Base-by-base conservation (phyloP, 345 rosid genomes). In the Pugionium dolabratum region DNA sequence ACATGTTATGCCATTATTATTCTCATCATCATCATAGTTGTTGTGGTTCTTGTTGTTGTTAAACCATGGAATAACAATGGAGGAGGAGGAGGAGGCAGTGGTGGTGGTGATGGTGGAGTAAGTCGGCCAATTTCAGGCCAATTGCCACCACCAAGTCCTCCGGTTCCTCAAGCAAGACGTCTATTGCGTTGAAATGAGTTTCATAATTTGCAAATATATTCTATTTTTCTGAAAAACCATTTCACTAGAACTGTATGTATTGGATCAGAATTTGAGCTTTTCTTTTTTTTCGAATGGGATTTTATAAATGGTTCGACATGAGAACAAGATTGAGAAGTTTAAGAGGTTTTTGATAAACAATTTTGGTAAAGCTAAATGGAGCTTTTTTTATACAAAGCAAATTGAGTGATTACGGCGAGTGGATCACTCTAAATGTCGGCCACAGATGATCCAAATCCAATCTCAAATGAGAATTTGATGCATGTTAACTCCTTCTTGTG, bases 391-490 rank as follows among this genome's bases (percentile, higher is more conserved):
- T 46, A 73, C 77, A 73, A 54, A 45, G 48, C 33, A 66, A 39
- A 37, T 59, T 62, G 57, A 44, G 40, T 45, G 58, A 26, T 45
- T 59, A 49, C 36, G 59, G 43, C 40, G 45, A 40, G 57, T 31
- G 35, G 71, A 46, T 47, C 3, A 9, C 52, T 74, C 78, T 72
- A 94, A 7, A 62, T 83, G 48, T 87, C 92, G 9, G 87, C 77
- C 32, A 86, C 74, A 1, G 91, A 75, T 25, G 91, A 78, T 64
- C 64, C 79, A 33, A 89, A 81, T 49, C 95, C 93, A 11, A 94
- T 88, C 44, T 34, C 58, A 74, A 94, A 94, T 64, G 78, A 83
- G 59, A 94, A 94, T 58, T 70, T 52, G 65, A 90, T 90, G 84
- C 99, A 94, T 52, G 97, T 84, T 54, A 94, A 62, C 76, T 83